These are phyloP conservation scores for Diaporthe ilicicola DNA, from an alignment of 2,329 filamentous ascomycete genomes.

Conservation along the genomic window DNA sequence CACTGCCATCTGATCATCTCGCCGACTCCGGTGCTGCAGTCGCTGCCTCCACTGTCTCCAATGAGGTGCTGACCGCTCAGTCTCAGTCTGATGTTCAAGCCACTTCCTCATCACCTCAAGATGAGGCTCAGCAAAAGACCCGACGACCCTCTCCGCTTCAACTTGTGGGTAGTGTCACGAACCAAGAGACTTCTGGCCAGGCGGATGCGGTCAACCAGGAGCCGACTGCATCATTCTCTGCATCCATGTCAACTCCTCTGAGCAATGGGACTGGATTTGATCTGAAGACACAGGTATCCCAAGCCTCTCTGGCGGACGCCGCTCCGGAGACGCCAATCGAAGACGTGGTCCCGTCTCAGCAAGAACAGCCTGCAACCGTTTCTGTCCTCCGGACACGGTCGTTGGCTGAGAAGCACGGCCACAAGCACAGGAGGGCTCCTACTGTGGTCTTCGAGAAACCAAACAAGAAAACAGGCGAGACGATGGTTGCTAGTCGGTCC, in stretches of 20 bases:
- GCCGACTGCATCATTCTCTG: not conserved
- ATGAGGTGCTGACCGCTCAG: not conserved
- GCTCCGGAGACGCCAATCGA: not conserved
- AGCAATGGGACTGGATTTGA: not conserved
- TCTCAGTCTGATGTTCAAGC: not conserved
- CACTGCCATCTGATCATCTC: not conserved
- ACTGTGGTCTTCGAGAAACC: conserved; percentile 83
- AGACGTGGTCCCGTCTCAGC: not conserved
- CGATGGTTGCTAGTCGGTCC: conserved; percentile 51
- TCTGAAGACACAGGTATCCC: not conserved
- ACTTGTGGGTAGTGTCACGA: not conserved
- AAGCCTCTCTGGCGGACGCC: not conserved
- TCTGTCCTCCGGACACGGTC: conserved; percentile 17
- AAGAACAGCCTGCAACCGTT: not conserved
- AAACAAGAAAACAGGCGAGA: conserved; percentile 57
- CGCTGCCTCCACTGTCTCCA: not conserved
- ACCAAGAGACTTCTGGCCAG: not conserved
- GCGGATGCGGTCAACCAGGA: not conserved
- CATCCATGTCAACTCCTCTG: not conserved
- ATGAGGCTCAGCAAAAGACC: not conserved
- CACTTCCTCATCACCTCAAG: not conserved
- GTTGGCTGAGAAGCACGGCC: conserved; percentile 26
- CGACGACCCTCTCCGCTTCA: conserved; percentile 10
- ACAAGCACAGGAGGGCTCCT: conserved; percentile 69
- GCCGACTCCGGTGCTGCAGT: not conserved